Evolutionary conservation across 306 rosid species (phyloP), one percentile per base, ranked within the genome.

Genomic region (Fagus crenata): DNA sequence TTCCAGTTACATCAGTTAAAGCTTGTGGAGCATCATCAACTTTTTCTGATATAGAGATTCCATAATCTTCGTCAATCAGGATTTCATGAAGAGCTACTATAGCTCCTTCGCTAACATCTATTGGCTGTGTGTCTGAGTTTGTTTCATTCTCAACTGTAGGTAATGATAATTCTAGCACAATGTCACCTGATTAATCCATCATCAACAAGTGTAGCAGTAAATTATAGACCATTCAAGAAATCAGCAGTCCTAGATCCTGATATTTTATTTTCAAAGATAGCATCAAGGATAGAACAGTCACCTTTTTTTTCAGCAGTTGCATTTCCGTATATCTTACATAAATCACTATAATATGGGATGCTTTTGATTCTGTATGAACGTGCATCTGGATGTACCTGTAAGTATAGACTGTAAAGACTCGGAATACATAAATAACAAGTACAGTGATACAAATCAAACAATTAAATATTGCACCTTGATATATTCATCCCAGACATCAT

Each of bases 401-500:
- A 84, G 60, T 56, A 71, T 58, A 53, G 64, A 63, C 61, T 53
- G 49, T 64, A 15, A 55, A 46, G 73, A 54, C 69, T 33, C 41
- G 51, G 36, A 15, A 46, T 56, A 39, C 1, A 53, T 56, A 22
- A 28, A 78, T 70, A 68, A 28, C 28, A 7, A 3, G 14, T 8
- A 39, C 1, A 37, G 31, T 15, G 65, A 65, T 46, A 65, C 15
- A 37, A 5, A 6, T 54, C 12, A 42, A 74, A 33, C 5, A 22
- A 68, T 51, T 14, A 28, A 72, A 43, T 37, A 67, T n/a, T 18
- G 53, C 71, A 91, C 97, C 91, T 85, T 87, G 76, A 90, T 77
- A 81, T 87, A 88, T 72, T 85, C 91, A 74, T 92, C 93, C 97
- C 97, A 92, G 75, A 81, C 87, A 78, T 75, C 28, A 71, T 92